Evolutionary conservation across 805 yeast species (phyloP), one percentile per base, ranked within the genome.

Genomic region (Myxozyma monticola): DNA sequence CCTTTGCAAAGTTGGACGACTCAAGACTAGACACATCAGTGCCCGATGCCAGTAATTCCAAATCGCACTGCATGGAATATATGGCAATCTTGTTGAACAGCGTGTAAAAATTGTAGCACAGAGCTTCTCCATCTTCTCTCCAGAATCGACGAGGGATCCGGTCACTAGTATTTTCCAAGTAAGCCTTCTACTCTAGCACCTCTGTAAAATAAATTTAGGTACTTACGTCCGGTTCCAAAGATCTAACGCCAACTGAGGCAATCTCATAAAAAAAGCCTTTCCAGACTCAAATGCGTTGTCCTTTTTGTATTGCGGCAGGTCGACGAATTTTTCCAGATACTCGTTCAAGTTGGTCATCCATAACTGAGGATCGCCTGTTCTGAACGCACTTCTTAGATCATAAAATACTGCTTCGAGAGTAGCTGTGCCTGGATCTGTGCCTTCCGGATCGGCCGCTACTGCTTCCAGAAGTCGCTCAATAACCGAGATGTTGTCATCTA

Each of bases 151-250:
- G 4, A 4, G 49, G 38, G 7, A 45, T 8, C 7, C 48, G 47
- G 2, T 37, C 41, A 24, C 54, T 50, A 17, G 4, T 9, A 15
- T 22, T 6, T 41, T 10, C n/a, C n/a, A n/a, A n/a, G n/a, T n/a
- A n/a, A n/a, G n/a, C n/a, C n/a, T n/a, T n/a, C 14, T 10, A 20
- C 14, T 24, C 25, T 14, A 26, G n/a, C 15, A 25, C 4, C 2
- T 17, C 15, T 4, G 4, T 8, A 24, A 15, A 29, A 25, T 15
- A 25, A 12, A 25, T 9, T 12, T 5, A 17, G 1, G 10, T 9
- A 41, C 50, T 35, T 28, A 50, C 54, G 29, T 44, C 14, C 50
- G 36, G 21, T n/a, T 21, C 46, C 45, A 42, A 8, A 42, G 37
- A 9, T 43, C 38, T 6, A 25, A 14, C 31, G 40, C 49, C 18